Base-by-base conservation (phyloP, 1,284 basidiomycete genomes). In the Hymenochaete sp. region DNA sequence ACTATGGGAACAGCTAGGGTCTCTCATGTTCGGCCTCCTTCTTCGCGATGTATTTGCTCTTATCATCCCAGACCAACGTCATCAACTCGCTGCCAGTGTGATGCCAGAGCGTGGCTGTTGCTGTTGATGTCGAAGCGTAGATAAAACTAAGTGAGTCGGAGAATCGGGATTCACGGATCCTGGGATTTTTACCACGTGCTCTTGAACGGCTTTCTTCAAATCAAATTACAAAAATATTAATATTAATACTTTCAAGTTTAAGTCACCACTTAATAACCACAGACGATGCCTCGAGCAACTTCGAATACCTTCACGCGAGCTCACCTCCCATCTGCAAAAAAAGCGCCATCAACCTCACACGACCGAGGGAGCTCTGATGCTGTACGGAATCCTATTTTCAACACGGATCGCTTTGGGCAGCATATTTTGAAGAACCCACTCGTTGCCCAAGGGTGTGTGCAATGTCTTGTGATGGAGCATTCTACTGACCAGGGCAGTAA, bases 341-440 rank as follows among this genome's bases (percentile, higher is more conserved):
- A 73, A 19, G 67, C 64, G 42, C 53, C 42, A 16, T 64, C 60
- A 37, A 70, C 75, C 57, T 60, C 69, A 35, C 67, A 67, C 47
- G 62, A 71, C 5, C n/a, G n/a, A n/a, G n/a, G n/a, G n/a, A n/a
- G n/a, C n/a, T 69, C 75, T 1, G 65, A 66, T 2, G 66, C 68
- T 18, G 71, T 71, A 53, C 72, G 75, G 32, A 92, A 92, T 61
- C 90, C 90, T 3, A 78, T 93, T 52, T 93, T 93, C 71, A 93
- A 96, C 58, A 95, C 91, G 4, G 87, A 91, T 56, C 73, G 86
- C 52, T 96, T 97, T 57, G 93, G 93, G 25, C 93, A 98, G 62
- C 95, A 98, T 67, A 98, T 98, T 55, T 73, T 98, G 47, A 98
- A 96, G 64, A 98, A 95, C 63, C 87, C 91, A 10, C 73, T 84